Evolutionary conservation across 495 filamentous ascomycete species (phyloP).

Genomic region (Achaetomiella virescens): DNA sequence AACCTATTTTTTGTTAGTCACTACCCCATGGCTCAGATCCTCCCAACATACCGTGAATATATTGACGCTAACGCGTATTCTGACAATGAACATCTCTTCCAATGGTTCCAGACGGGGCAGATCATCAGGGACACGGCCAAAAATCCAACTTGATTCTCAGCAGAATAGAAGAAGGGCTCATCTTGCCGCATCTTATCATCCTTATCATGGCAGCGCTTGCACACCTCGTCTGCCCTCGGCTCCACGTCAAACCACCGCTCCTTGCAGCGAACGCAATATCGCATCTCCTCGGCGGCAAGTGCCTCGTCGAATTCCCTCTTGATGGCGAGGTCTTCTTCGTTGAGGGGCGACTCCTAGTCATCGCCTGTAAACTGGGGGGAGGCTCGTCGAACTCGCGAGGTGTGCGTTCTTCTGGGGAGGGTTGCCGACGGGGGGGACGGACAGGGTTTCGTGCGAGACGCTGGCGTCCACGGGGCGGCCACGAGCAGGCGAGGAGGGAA

Average conservation of each 20-base stretch:
- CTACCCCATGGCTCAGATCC: neutral
- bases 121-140: neutral
- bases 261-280: neutral
- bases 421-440: neutral
- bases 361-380: neutral
- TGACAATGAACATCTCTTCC: neutral
- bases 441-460: neutral
- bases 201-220: neutral
- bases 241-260: neutral
- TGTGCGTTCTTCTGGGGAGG: neutral
- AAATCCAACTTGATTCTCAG: neutral
- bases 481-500: too few relatives aligned
- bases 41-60: neutral
- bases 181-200: constrained; percentile 2
- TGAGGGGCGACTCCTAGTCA: neutral
- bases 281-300: neutral
- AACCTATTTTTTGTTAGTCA: neutral
- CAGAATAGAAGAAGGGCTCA: neutral
- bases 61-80: neutral
- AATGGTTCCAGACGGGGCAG: neutral
- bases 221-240: neutral
- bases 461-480: neutral
- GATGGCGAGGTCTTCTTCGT: neutral
- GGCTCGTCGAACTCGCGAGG: neutral
- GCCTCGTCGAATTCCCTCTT: neutral